Conservation (phyloP, 495 filamentous ascomycete species). For the Penicillium coprophilum region DNA sequence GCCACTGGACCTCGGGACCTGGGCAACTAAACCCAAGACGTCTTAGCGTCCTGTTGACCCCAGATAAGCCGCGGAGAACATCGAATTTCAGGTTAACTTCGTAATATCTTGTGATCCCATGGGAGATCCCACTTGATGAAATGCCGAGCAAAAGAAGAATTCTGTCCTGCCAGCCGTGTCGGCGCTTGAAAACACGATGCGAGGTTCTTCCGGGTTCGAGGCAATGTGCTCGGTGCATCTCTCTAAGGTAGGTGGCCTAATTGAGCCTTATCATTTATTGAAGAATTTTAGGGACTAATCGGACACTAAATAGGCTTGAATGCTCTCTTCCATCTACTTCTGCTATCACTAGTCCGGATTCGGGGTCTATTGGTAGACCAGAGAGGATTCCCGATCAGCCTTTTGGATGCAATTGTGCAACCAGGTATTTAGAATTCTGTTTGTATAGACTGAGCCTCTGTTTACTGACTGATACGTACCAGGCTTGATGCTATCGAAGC, state of each 20-base stretch:
- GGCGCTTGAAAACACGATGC: slow-evolving; percentile 12
- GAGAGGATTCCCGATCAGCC: background rate
- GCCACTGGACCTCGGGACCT: background rate
- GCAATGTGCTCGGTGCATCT: slow-evolving; percentile 13
- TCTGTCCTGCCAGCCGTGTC: slow-evolving; percentile 10
- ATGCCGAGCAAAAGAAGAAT: slow-evolving; percentile 13
- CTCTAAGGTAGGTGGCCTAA: slow-evolving; percentile 4
- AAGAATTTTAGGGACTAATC: background rate
- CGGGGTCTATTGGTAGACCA: background rate
- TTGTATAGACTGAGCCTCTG: background rate
- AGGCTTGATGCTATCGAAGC: slow-evolving; percentile 8
- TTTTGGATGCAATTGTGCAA: slow-evolving; percentile 1
- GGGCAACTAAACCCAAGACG: slow-evolving; percentile 8
- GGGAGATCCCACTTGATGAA: background rate
- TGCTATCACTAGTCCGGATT: background rate
- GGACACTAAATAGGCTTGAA: slow-evolving; percentile 1
- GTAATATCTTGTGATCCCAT: background rate
- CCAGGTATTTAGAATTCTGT: background rate
- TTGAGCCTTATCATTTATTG: background rate
- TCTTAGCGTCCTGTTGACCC: slow-evolving; percentile 9
- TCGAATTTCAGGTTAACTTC: slow-evolving; percentile 9
- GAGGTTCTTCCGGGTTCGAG: slow-evolving; percentile 11
- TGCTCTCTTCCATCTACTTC: slow-evolving; percentile 11
- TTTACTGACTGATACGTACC: background rate
- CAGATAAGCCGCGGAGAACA: slow-evolving; percentile 16